Conservation (phyloP, 768 basidiomycete species). For the Calocybe gangraenosa region DNA sequence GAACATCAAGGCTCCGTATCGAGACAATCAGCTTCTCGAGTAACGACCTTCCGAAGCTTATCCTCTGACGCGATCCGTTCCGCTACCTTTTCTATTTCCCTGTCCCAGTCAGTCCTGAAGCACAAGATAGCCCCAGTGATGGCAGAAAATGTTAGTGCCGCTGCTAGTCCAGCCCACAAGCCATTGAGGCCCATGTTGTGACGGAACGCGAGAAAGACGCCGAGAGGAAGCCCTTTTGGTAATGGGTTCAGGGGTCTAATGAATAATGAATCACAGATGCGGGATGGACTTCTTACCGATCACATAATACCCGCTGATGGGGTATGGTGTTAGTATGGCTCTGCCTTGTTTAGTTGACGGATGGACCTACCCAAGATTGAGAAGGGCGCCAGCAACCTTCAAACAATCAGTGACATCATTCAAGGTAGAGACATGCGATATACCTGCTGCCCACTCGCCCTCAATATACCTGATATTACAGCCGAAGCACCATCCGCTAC, state of each 20-base stretch:
- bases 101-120: constrained; percentile 4
- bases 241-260: neutral
- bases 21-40: neutral
- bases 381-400: constrained; percentile 65
- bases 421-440: constrained; percentile 4
- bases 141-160: neutral
- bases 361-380: constrained; percentile 60
- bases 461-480: constrained; percentile 70
- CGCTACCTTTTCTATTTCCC: constrained; percentile 1
- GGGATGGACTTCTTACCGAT: neutral
- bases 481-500: constrained; percentile 74
- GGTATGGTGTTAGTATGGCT: too few relatives aligned
- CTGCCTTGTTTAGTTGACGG: neutral
- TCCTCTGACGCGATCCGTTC: constrained; percentile 1
- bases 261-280: neutral
- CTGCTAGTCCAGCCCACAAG: constrained; percentile 1
- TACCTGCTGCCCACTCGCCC: constrained; percentile 79
- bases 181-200: constrained; percentile 2
- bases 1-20: neutral
- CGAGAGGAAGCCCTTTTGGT: constrained; percentile 5
- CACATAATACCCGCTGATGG: neutral
- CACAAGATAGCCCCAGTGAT: neutral
- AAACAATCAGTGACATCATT: neutral
- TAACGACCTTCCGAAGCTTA: neutral
- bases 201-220: neutral